These are phyloP conservation scores for Garcileccinum viscosum DNA, from an alignment of 1,284 basidiomycete genomes.

Conservation along the genomic window DNA sequence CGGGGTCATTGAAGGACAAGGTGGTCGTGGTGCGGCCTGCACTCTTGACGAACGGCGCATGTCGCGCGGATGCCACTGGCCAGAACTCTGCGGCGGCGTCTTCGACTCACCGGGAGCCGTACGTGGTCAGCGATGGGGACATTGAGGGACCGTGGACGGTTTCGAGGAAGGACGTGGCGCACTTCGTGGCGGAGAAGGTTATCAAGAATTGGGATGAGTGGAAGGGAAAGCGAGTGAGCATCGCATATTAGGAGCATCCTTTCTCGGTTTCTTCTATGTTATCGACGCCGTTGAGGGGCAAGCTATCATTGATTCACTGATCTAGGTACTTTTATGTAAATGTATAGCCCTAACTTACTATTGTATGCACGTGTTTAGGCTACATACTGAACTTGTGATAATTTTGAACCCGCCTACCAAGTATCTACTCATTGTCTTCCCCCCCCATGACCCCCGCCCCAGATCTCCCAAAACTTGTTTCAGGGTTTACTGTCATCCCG, in stretches of 20 bases:
- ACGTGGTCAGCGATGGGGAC: slow-evolving; percentile 47
- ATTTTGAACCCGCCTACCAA: not conserved
- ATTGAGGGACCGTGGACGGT: slow-evolving; percentile 54
- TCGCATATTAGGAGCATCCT: slow-evolving; percentile 43
- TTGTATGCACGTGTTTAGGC: no score
- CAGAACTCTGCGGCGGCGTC: not conserved
- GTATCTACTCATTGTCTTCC: not conserved
- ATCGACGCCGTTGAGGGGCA: not conserved
- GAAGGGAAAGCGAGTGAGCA: slow-evolving; percentile 51
- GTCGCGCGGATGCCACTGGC: slow-evolving; percentile 39
- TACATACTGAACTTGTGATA: no score
- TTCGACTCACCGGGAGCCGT: slow-evolving; percentile 25
- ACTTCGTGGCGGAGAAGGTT: slow-evolving; percentile 63
- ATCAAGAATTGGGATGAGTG: slow-evolving; percentile 58
- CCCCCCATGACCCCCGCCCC: slow-evolving; percentile 18
- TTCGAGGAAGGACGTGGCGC: slow-evolving; percentile 66
- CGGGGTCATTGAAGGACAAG: slow-evolving; percentile 48
- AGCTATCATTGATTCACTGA: no score
- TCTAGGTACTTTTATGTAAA: no score
- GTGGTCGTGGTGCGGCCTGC: slow-evolving; percentile 62
- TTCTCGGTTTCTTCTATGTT: not conserved
- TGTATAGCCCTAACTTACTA: no score
- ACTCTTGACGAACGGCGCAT: slow-evolving; percentile 62
- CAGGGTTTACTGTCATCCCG: slow-evolving; percentile 66
- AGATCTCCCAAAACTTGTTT: slow-evolving; percentile 31